Base-by-base conservation (phyloP, 2,329 filamentous ascomycete genomes). In the Chaetothyriales sp. region DNA sequence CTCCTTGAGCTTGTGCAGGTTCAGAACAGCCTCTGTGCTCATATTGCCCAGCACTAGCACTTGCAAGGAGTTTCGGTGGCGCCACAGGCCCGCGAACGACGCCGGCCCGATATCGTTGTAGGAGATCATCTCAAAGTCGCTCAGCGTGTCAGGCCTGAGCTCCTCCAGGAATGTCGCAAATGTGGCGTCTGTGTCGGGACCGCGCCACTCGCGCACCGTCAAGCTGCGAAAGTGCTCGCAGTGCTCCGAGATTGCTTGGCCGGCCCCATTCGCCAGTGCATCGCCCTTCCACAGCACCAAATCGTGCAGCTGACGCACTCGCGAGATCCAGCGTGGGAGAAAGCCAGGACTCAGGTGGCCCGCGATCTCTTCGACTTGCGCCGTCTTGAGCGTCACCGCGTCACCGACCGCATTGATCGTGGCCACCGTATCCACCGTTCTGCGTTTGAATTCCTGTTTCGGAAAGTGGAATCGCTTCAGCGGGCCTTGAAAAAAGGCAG, bases 161-260 rank as follows among this genome's bases (percentile, higher is more conserved):
- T 71, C 69, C 20, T 67, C 67, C 46, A 86, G 70, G 60, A 86
- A 83, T 2, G 69, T 67, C 0, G 80, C 75, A 48, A 84, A 69
- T 43, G 77, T 70, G 25, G 73, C 66, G 54, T 86, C 82, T 5
- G 75, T 72, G n/a, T 74, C 71, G 0, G 65, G 61, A 22, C 68
- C 67, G 15, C 58, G 58, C 73, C 73, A 77, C 44, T 64, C 70
- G 55, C 75, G 81, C 51, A 83, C 78, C 22, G 72, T 77, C 19
- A 88, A 65, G 43, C 77, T 73, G 44, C 73, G 72, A 58, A 88
- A 83, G 7, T 74, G 67, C 1, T 78, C 78, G 58, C 83, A 87
- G 58, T 76, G 69, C 20, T 73, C 63, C 20, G 73, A 69, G 47
- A 87, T 76, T 2, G 77, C 72, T 10, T 68, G 66, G 29, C 76